Evolutionary conservation across 768 basidiomycete genomes (phyloP).

Genomic region (Mycena vulgaris): DNA sequence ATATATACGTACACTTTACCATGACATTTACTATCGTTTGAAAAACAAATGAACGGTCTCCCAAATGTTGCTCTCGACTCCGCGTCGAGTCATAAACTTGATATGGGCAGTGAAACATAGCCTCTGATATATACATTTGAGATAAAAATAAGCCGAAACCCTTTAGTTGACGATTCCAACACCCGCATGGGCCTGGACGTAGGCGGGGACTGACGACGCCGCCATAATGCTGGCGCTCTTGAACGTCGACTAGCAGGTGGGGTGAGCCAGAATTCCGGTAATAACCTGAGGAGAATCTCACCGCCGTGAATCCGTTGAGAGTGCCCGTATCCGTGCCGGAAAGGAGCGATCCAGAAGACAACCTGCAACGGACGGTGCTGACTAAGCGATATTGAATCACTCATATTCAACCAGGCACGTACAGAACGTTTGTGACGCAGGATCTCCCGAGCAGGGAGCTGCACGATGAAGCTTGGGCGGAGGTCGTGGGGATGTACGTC

Average conservation of each 20-base stretch:
- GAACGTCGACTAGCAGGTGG: constrained; percentile 30
- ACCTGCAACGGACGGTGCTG: not conserved
- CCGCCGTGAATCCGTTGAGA: constrained; percentile 43
- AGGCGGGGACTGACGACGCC: constrained; percentile 36
- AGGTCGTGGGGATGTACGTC: constrained; percentile 40
- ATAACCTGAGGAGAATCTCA: constrained; percentile 17
- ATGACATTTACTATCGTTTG: too few relatives aligned
- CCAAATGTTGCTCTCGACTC: too few relatives aligned
- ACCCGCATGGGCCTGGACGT: constrained; percentile 44
- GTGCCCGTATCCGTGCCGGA: constrained; percentile 41
- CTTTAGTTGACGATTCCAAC: constrained; percentile 44
- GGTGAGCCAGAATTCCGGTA: not conserved
- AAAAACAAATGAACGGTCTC: too few relatives aligned
- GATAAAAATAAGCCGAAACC: not conserved
- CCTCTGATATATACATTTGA: not conserved
- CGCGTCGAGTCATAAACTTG: too few relatives aligned
- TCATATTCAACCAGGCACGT: not conserved
- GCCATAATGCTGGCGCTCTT: constrained; percentile 42
- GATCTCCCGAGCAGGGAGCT: constrained; percentile 38
- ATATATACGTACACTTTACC: too few relatives aligned
- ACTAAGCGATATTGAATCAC: not conserved
- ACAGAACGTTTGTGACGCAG: constrained; percentile 41
- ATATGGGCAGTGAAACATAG: too few relatives aligned
- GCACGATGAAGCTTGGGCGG: constrained; percentile 34
- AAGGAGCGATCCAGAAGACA: constrained; percentile 41